Percentiles rank a stretch among this genome's conserved stretches.
phyloP scores from a whole-genome alignment of 164 flowering plant species.

The Stephania japonica region DNA sequence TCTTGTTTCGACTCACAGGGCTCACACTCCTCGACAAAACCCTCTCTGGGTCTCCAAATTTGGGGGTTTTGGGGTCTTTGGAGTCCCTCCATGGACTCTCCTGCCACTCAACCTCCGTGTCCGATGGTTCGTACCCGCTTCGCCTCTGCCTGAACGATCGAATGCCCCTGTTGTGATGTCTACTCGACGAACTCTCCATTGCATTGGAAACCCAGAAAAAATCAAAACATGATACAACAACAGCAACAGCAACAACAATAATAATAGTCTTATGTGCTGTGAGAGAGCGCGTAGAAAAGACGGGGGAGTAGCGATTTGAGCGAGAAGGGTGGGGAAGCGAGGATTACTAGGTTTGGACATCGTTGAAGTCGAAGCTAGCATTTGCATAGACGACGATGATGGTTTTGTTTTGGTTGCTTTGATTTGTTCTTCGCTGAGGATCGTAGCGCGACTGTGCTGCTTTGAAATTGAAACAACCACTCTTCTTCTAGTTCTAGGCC shows the following conservation, averaged over 20 bases:
- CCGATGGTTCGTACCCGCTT: constrained; percentile 76
- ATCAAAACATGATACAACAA: not conserved
- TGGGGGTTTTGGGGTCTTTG: not conserved
- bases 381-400: too few relatives aligned
- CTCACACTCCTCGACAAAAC: constrained; percentile 19
- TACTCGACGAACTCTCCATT: constrained; percentile 30
- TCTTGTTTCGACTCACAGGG: constrained; percentile 18
- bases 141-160: constrained; percentile 27
- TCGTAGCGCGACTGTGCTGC: too few relatives aligned
- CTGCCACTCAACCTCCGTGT: constrained; percentile 57
- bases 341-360: constrained; percentile 20
- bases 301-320: constrained; percentile 4
- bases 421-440: too few relatives aligned
- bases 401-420: too few relatives aligned
- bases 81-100: constrained; percentile 34
- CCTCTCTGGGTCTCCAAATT: constrained; percentile 4
- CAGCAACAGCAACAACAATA: not conserved
- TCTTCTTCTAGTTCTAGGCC: too few relatives aligned
- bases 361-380: constrained; percentile 26
- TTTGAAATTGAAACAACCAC: too few relatives aligned
- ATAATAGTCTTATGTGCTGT: too few relatives aligned
- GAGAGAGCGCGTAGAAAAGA: not conserved
- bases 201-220: constrained; percentile 4
- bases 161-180: constrained; percentile 15
- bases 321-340: constrained; percentile 11